A percentile compares a stretch with the other conserved stretches of the same genome.
Conservation (phyloP, 257 asterid species). For the Craterostigma plantagineum region DNA sequence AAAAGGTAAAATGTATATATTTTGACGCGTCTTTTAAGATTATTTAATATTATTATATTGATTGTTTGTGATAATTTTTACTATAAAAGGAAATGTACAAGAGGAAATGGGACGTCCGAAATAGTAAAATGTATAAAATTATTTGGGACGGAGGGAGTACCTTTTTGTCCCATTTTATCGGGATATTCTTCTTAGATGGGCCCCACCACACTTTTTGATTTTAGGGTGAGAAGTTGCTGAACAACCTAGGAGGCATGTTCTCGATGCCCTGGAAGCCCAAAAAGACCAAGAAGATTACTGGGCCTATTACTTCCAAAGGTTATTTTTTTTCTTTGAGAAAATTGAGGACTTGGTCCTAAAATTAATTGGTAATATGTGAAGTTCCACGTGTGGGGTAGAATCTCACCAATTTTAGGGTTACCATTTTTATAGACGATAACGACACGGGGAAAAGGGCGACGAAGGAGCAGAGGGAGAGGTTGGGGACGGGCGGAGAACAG, state of each 20-base stretch:
- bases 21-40: no score
- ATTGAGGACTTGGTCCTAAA: no score
- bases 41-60: no score
- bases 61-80: no score
- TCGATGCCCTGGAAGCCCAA: conserved; percentile 92
- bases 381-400: no score
- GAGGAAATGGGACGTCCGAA: no score
- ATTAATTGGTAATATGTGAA: no score
- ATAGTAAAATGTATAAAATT: no score
- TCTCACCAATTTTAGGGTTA: not conserved
- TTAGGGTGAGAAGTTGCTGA: conserved; percentile 87
- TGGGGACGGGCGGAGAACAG: conserved; percentile 32
- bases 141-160: no score
- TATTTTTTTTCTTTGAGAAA: no score
- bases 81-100: no score
- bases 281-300: conserved; percentile 44
- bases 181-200: not conserved
- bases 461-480: conserved; percentile 47
- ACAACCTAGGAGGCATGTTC: conserved; percentile 90
- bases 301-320: conserved; percentile 64
- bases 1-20: no score
- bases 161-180: not conserved
- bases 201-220: conserved; percentile 4
- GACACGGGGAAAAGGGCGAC: conserved; percentile 24
- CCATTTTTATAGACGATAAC: conserved; percentile 31